A percentile compares a stretch with the other conserved stretches of the same genome.
Evolutionary conservation across 2,329 filamentous ascomycete species (phyloP).

Genomic region (Knoxdaviesia proteae): DNA sequence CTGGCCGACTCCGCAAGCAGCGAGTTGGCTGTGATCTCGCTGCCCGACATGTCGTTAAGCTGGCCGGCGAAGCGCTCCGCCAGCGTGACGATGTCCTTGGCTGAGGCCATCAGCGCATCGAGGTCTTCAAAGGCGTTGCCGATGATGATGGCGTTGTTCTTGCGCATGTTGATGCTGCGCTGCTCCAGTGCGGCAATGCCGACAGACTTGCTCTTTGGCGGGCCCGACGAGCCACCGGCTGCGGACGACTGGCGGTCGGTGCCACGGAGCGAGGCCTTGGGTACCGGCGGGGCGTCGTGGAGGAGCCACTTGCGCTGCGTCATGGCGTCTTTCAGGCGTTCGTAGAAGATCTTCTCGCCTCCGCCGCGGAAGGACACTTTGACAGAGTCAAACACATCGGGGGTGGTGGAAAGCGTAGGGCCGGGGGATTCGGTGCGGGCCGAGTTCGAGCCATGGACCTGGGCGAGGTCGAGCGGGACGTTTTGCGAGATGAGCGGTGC

Average conservation of each 20-base stretch:
- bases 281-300: slow-evolving; percentile 72
- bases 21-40: slow-evolving; percentile 49
- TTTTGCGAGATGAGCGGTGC: slow-evolving; percentile 44
- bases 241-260: slow-evolving; percentile 13
- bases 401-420: slow-evolving; percentile 31
- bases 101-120: slow-evolving; percentile 90
- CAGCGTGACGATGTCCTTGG: slow-evolving; percentile 85
- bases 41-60: slow-evolving; percentile 33
- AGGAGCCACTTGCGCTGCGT: slow-evolving; percentile 92
- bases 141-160: slow-evolving; percentile 84
- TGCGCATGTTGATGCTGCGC: slow-evolving; percentile 61
- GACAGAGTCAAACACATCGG: slow-evolving; percentile 50
- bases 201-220: slow-evolving; percentile 33
- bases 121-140: slow-evolving; percentile 90
- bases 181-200: slow-evolving; percentile 88
- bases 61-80: slow-evolving; percentile 72
- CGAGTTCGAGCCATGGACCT: slow-evolving; percentile 15
- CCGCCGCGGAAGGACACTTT: slow-evolving; percentile 84
- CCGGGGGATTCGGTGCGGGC: slow-evolving; percentile 56
- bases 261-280: slow-evolving; percentile 27
- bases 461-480: slow-evolving; percentile 13
- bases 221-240: slow-evolving; percentile 9
- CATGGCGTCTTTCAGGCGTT: slow-evolving; percentile 69
- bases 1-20: slow-evolving; percentile 58
- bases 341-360: slow-evolving; percentile 76